Percentiles rank a stretch among this genome's conserved stretches.
Evolutionary conservation across 2,329 filamentous ascomycete genomes (phyloP).

Genomic region (Neofusicoccum cordaticola): DNA sequence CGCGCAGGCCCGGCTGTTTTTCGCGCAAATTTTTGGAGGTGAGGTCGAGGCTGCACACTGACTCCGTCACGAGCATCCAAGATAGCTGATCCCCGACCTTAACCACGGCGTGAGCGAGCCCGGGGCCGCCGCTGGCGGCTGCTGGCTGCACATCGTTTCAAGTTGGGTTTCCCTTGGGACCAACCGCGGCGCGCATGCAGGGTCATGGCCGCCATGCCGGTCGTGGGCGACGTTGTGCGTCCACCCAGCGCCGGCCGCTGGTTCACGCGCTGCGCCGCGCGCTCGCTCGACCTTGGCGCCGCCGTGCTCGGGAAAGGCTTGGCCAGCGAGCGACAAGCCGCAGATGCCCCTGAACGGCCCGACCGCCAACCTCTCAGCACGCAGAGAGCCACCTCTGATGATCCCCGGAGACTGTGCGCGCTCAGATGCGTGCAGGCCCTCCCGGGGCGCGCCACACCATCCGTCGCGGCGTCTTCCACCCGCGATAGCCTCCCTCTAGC

Average conservation of each 20-base stretch:
- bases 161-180: not conserved
- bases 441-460: slow-evolving; percentile 3
- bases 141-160: slow-evolving; percentile 5
- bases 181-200: not conserved
- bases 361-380: not conserved
- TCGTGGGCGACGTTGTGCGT: not conserved
- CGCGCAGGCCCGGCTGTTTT: not conserved
- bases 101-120: not conserved
- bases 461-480: not conserved
- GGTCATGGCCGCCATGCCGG: not conserved
- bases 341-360: not conserved
- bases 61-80: not conserved
- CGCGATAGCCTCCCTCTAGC: not conserved
- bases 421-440: not conserved
- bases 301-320: not conserved
- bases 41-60: slow-evolving; percentile 1
- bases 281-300: not conserved
- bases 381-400: not conserved
- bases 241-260: not conserved
- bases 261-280: not conserved
- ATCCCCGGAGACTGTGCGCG: slow-evolving; percentile 3
- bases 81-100: not conserved
- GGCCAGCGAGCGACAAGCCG: not conserved
- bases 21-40: slow-evolving; percentile 8
- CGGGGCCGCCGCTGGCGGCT: not conserved